A percentile compares a stretch with the other conserved stretches of the same genome.
phyloP scores from a whole-genome alignment of 225 moss, liverwort and hornwort genomes.

The Physcomitrium patens region DNA sequence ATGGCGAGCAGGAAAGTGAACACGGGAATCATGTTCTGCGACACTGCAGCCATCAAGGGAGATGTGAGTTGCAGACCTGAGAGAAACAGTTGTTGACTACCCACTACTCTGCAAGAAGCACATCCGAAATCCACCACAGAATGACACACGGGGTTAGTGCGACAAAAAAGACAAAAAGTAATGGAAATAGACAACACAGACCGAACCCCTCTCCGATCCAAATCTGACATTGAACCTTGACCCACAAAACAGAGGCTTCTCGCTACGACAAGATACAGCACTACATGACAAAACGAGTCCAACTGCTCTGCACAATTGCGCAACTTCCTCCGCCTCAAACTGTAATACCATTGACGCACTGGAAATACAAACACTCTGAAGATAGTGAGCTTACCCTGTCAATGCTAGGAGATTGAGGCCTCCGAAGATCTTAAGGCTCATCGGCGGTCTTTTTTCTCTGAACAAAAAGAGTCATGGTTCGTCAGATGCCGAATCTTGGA shows the following conservation, averaged over 20 bases:
- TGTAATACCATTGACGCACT: too few relatives aligned
- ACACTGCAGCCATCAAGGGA: slow-evolving; percentile 45
- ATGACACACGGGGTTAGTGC: too few relatives aligned
- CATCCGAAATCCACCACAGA: not conserved
- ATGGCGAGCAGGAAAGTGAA: slow-evolving; percentile 49
- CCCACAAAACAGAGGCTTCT: too few relatives aligned
- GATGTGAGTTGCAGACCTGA: slow-evolving; percentile 51
- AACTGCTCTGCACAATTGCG: too few relatives aligned
- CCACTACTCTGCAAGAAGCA: slow-evolving; percentile 48
- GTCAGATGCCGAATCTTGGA: not conserved
- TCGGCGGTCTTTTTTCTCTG: slow-evolving; percentile 36
- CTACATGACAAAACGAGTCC: too few relatives aligned
- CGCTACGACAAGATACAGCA: too few relatives aligned
- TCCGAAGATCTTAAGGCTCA: slow-evolving; percentile 31
- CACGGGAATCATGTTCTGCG: slow-evolving; percentile 47
- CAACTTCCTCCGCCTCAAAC: too few relatives aligned
- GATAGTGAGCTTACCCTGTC: slow-evolving; percentile 37
- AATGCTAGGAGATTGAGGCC: slow-evolving; percentile 38
- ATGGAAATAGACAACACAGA: too few relatives aligned
- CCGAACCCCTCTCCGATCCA: too few relatives aligned
- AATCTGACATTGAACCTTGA: too few relatives aligned
- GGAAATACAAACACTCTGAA: too few relatives aligned
- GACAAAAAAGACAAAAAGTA: too few relatives aligned
- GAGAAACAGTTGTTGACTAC: slow-evolving; percentile 51
- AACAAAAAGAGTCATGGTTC: not conserved